phyloP scores from a whole-genome alignment of 1,284 basidiomycete species.

The Microbotryum scabiosae region DNA sequence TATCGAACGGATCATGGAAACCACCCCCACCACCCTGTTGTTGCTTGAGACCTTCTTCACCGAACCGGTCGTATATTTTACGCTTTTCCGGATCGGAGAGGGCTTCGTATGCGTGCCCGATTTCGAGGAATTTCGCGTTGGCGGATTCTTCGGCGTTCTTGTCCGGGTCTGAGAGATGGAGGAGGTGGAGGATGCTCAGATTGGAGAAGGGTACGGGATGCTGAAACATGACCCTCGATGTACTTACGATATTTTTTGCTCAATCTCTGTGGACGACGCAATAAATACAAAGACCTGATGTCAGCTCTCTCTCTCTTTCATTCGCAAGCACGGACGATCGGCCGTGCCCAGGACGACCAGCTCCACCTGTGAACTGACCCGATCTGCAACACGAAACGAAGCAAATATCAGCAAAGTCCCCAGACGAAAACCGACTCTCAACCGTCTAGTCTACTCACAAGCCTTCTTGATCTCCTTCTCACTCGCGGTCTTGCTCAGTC shows the following conservation, averaged over 20 bases:
- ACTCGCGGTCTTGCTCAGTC: conserved; percentile 61
- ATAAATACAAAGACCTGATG: not conserved
- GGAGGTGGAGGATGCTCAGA: not conserved
- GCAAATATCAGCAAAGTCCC: not conserved
- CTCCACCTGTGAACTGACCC: not conserved
- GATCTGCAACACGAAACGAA: not conserved
- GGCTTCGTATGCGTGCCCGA: conserved; percentile 72
- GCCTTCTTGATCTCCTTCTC: conserved; percentile 83
- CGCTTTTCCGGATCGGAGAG: conserved; percentile 82
- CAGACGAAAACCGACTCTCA: not conserved
- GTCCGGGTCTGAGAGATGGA: conserved; percentile 51
- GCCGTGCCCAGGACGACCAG: not conserved
- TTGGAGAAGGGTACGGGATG: too few relatives aligned
- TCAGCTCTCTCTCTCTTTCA: conserved; percentile 5
- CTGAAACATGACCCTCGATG: too few relatives aligned
- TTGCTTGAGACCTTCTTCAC: conserved; percentile 56
- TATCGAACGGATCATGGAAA: conserved; percentile 75
- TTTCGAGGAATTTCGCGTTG: conserved; percentile 24
- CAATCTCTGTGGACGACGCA: conserved; percentile 49
- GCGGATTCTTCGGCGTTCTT: conserved; percentile 65
- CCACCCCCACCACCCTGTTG: conserved; percentile 60
- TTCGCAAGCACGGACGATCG: not conserved
- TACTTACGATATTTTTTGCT: conserved; percentile 67
- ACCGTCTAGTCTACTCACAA: conserved; percentile 50
- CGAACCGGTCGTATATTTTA: conserved; percentile 81